These are phyloP conservation scores for Samsoniella hepiali DNA, from an alignment of 2,329 filamentous ascomycete genomes.

Conservation along the genomic window DNA sequence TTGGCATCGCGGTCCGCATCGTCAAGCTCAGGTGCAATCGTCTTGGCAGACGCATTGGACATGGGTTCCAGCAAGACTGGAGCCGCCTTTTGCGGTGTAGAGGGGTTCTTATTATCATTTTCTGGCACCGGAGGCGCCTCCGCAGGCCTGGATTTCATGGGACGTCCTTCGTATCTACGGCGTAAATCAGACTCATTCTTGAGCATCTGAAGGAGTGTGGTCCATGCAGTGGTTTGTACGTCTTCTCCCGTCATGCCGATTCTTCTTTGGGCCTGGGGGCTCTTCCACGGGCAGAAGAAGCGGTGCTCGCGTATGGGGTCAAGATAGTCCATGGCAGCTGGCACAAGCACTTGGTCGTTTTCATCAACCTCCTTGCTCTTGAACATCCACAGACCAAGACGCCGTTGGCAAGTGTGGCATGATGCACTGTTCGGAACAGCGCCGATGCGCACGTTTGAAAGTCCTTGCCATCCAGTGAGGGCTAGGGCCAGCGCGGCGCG, in stretches of 20 bases:
- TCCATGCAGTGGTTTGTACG: constrained; percentile 50
- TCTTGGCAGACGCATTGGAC: neutral
- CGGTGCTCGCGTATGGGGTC: constrained; percentile 71
- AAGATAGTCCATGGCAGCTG: constrained; percentile 62
- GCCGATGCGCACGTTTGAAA: constrained; percentile 51
- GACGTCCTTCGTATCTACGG: constrained; percentile 32
- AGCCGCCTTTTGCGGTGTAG: constrained; percentile 22
- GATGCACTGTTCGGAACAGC: constrained; percentile 69
- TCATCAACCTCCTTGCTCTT: constrained; percentile 66
- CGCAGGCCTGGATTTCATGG: constrained; percentile 25
- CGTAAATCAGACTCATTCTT: constrained; percentile 57
- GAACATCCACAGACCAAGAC: constrained; percentile 93
- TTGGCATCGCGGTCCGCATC: constrained; percentile 50
- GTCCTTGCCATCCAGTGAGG: constrained; percentile 73
- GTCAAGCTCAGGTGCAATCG: constrained; percentile 32
- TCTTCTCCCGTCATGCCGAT: constrained; percentile 32
- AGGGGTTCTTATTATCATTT: constrained; percentile 22
- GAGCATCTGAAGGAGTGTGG: constrained; percentile 51
- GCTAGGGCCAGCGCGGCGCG: constrained; percentile 65
- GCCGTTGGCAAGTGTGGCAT: constrained; percentile 82
- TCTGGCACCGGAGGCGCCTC: constrained; percentile 17
- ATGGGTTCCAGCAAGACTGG: neutral
- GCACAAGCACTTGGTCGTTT: constrained; percentile 50
- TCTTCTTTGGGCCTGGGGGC: constrained; percentile 55
- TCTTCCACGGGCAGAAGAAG: constrained; percentile 82